phyloP scores from a whole-genome alignment of 2,329 filamentous ascomycete genomes.

The Epichloe festucae region DNA sequence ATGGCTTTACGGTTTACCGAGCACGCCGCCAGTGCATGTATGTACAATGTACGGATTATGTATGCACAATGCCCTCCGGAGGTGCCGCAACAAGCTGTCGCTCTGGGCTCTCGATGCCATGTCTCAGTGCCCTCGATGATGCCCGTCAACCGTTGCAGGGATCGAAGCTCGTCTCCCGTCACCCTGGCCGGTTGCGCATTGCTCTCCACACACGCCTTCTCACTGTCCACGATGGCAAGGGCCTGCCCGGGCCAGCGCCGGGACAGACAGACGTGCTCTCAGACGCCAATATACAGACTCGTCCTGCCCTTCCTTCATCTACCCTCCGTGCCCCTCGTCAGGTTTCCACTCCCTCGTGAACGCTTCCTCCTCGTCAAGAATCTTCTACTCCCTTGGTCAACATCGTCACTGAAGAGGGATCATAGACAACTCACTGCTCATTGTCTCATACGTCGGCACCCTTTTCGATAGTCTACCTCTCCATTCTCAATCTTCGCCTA shows the following conservation, averaged over 20 bases:
- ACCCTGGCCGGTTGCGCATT: slow-evolving; percentile 12
- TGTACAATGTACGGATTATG: not conserved
- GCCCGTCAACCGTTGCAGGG: slow-evolving; percentile 5
- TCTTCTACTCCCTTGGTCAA: slow-evolving; percentile 19
- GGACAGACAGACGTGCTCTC: slow-evolving; percentile 9
- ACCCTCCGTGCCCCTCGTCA: slow-evolving; percentile 21
- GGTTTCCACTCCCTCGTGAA: slow-evolving; percentile 9
- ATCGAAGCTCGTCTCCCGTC: slow-evolving; percentile 6
- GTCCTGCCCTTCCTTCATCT: slow-evolving; percentile 21
- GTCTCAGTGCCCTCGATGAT: slow-evolving; percentile 4
- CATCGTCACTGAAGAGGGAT: slow-evolving; percentile 19
- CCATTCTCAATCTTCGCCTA: slow-evolving; percentile 10
- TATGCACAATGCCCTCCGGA: slow-evolving; percentile 2
- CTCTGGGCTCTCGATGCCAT: slow-evolving; percentile 3
- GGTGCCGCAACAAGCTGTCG: slow-evolving; percentile 6
- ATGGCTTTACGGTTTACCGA: not conserved
- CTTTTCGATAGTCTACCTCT: slow-evolving; percentile 16
- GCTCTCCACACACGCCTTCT: slow-evolving; percentile 6
- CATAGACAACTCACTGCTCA: slow-evolving; percentile 15
- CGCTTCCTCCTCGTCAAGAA: slow-evolving; percentile 13
- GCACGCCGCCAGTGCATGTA: not conserved
- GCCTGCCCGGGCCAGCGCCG: slow-evolving; percentile 6
- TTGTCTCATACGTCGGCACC: slow-evolving; percentile 21
- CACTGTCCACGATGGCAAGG: slow-evolving; percentile 9
- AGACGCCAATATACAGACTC: slow-evolving; percentile 3